Evolutionary conservation across 2,329 filamentous ascomycete species (phyloP), one percentile per base, ranked within the genome.

Genomic region (Claviceps fusiformis): DNA sequence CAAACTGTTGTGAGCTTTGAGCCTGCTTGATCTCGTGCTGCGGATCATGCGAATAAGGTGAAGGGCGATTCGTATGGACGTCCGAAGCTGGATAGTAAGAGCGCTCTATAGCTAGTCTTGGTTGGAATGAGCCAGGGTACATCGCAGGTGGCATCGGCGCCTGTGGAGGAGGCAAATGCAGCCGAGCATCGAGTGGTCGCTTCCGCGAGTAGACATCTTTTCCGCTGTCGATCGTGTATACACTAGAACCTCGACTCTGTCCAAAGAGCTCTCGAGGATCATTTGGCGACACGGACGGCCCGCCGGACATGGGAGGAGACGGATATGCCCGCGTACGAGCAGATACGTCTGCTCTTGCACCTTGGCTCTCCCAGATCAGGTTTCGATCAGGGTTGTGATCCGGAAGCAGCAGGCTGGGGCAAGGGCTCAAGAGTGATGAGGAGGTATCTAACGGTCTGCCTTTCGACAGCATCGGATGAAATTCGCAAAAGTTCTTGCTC

Each of bases 221-320:
- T 15, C 62, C 56, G 61, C 69, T 70, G 54, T 71, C 64, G 56
- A 70, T 62, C 58, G 71, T 69, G 62, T 73, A 79, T 62, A 68
- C 67, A 65, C 70, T 72, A 64, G 63, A 62, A 50, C 56, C 59
- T 56, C 77, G 76, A 65, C 74, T 72, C 69, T 76, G 75, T 69
- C 79, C 75, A 70, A 73, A 74, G 64, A 74, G 74, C 70, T 82
- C 78, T 70, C 73, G 76, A 68, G 75, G 75, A 73, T 71, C 68
- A 73, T 79, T 82, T 67, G 76, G 73, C 70, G 80, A 78, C 64
- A 77, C 73, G 63, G 76, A 76, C 65, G 82, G 80, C 74, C 82
- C 84, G 68, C 80, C 81, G 75, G 83, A 85, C 83, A 86, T 86
- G 77, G 83, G 83, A 73, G 83, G 82, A 76, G 83, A 86, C 68